phyloP scores from a whole-genome alignment of 2,329 filamentous ascomycete species.

The Claviceps lovelessii region DNA sequence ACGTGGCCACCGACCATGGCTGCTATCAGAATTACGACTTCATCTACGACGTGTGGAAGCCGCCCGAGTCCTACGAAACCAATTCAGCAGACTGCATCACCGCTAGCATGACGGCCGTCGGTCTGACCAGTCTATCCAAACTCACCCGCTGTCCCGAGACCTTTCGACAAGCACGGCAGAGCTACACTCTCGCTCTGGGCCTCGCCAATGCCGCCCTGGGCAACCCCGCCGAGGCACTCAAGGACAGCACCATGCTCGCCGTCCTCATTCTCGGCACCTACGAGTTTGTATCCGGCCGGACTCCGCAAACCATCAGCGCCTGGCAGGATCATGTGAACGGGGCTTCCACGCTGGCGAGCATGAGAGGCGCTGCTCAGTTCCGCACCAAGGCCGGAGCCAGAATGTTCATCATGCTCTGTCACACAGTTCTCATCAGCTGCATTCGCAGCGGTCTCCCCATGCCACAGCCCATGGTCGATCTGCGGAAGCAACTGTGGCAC shows the following conservation, averaged over 20 bases:
- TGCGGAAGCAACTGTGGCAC: constrained; percentile 28
- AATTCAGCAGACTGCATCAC: constrained; percentile 30
- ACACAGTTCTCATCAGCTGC: constrained; percentile 37
- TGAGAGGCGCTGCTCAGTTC: constrained; percentile 35
- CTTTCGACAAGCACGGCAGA: constrained; percentile 33
- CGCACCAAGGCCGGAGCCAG: constrained; percentile 28
- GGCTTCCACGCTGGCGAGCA: constrained; percentile 33
- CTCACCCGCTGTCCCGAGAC: constrained; percentile 27
- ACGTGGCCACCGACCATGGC: constrained; percentile 32
- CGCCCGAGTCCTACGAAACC: constrained; percentile 19
- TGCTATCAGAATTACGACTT: constrained; percentile 38
- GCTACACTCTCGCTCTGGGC: constrained; percentile 36
- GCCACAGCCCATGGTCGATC: constrained; percentile 31
- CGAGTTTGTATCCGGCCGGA: constrained; percentile 36
- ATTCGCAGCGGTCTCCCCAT: constrained; percentile 34
- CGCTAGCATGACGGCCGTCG: constrained; percentile 40
- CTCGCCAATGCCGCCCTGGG: constrained; percentile 35
- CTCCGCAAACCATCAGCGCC: constrained; percentile 30
- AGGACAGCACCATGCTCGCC: constrained; percentile 37
- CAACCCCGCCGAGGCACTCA: constrained; percentile 27
- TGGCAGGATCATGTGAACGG: constrained; percentile 41
- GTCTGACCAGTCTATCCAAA: constrained; percentile 36
- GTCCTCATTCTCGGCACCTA: constrained; percentile 41
- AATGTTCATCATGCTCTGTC: constrained; percentile 40
- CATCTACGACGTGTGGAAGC: constrained; percentile 38